phyloP scores from a whole-genome alignment of 768 basidiomycete species.

The Hirschioporus abietinus region DNA sequence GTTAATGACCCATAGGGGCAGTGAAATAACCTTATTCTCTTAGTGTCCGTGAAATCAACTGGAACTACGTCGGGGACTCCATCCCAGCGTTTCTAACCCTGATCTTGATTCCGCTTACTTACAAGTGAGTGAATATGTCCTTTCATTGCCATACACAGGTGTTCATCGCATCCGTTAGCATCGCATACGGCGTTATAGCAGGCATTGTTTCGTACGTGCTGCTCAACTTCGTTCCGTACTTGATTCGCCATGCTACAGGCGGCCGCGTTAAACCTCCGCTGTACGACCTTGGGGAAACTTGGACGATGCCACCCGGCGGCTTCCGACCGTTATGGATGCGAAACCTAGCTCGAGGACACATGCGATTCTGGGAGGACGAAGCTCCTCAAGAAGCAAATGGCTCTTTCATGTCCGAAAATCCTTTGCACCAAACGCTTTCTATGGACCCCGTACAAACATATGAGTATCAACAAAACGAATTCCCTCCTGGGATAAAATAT shows the following conservation, averaged over 20 bases:
- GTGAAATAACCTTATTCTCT: neutral
- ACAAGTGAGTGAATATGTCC: constrained; percentile 47
- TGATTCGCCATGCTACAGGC: constrained; percentile 47
- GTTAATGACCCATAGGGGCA: constrained; percentile 3
- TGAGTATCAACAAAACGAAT: neutral
- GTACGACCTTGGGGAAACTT: constrained; percentile 59
- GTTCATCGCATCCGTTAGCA: constrained; percentile 36
- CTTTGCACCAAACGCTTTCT: neutral
- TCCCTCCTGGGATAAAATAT: neutral
- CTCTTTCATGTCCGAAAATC: neutral
- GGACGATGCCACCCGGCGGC: constrained; percentile 67
- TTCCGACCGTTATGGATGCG: constrained; percentile 66
- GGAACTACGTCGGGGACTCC: constrained; percentile 82
- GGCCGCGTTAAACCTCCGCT: constrained; percentile 61
- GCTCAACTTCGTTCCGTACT: constrained; percentile 65
- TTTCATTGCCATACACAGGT: constrained; percentile 2
- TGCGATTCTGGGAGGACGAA: neutral
- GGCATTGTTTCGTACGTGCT: constrained; percentile 67
- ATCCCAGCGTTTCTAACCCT: constrained; percentile 82
- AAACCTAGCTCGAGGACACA: neutral
- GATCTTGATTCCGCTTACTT: constrained; percentile 71
- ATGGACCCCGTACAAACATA: neutral
- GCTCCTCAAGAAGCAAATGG: neutral
- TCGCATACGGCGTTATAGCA: constrained; percentile 85
- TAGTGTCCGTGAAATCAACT: constrained; percentile 80